Conservation (phyloP, 495 filamentous ascomycete genomes). For the Xylaria castorea region DNA sequence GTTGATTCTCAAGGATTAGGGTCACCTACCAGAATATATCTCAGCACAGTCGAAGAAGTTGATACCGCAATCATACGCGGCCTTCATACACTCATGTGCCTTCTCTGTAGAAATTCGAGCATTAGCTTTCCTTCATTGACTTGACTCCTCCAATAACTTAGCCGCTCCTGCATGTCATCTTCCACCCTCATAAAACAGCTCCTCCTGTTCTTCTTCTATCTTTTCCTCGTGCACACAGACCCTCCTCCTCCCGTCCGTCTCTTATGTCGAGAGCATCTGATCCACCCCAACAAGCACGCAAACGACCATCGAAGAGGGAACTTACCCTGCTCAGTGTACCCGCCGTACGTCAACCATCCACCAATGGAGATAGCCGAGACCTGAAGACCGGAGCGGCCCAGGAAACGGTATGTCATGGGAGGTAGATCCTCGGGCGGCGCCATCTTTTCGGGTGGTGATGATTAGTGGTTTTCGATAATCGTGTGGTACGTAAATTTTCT, state of each 20-base stretch:
- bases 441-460: conserved; percentile 36
- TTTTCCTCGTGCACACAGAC: not conserved
- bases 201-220: not conserved
- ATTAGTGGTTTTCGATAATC: not conserved
- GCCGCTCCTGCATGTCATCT: not conserved
- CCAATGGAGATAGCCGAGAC: conserved; percentile 78
- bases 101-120: conserved; percentile 53
- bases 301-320: not conserved
- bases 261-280: not conserved
- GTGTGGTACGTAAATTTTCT: not conserved
- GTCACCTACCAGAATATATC: conserved; percentile 56
- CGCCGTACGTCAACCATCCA: conserved; percentile 80
- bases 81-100: conserved; percentile 72
- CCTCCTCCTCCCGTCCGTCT: not conserved
- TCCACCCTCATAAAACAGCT: not conserved
- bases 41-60: conserved; percentile 79
- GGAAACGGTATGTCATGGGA: conserved; percentile 76
- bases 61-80: conserved; percentile 76
- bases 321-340: conserved; percentile 72
- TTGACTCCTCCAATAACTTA: not conserved
- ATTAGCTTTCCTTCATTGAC: not conserved
- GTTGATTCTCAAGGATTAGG: not conserved
- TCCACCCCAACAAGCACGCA: not conserved
- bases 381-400: conserved; percentile 76
- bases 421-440: conserved; percentile 54